Percentiles rank a stretch among this genome's conserved stretches.
phyloP scores from a whole-genome alignment of 768 basidiomycete genomes.

The Boletus subcaerulescens region DNA sequence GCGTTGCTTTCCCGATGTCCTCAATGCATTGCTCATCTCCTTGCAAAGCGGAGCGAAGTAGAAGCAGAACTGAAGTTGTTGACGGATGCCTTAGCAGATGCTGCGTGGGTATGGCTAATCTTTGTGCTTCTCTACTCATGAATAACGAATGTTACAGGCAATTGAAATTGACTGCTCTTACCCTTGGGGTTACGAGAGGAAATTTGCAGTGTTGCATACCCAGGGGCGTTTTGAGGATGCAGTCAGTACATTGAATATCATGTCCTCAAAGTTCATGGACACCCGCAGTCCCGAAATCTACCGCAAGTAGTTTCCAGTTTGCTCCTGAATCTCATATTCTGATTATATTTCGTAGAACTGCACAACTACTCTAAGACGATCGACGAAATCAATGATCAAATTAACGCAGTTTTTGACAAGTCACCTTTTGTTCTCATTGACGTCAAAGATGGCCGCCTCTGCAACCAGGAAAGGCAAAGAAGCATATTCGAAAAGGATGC shows the following conservation, averaged over 20 bases:
- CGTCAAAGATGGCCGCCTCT: slow-evolving; percentile 3
- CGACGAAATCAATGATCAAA: background rate
- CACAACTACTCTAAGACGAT: background rate
- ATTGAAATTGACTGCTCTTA: background rate
- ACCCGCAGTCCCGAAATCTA: background rate
- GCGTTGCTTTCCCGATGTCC: too few relatives aligned
- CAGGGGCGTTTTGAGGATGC: background rate
- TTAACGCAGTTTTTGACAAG: too few relatives aligned
- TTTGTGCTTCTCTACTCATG: too few relatives aligned
- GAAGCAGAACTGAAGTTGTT: too few relatives aligned
- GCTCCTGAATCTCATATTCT: too few relatives aligned
- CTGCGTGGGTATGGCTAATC: too few relatives aligned
- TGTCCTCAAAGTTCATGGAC: background rate
- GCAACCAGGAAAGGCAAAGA: background rate
- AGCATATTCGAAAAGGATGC: slow-evolving; percentile 1
- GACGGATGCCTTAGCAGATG: too few relatives aligned
- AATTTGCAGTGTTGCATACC: background rate
- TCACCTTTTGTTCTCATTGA: slow-evolving; percentile 13
- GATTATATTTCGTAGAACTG: background rate
- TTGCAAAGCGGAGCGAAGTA: too few relatives aligned
- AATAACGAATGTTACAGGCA: too few relatives aligned
- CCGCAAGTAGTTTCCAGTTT: background rate
- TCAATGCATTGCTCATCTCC: too few relatives aligned
- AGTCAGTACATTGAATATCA: background rate
- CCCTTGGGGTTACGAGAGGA: slow-evolving; percentile 1